Evolutionary conservation across 73 alveolate genomes (phyloP).

Genomic region (Uronychia binucleata): DNA sequence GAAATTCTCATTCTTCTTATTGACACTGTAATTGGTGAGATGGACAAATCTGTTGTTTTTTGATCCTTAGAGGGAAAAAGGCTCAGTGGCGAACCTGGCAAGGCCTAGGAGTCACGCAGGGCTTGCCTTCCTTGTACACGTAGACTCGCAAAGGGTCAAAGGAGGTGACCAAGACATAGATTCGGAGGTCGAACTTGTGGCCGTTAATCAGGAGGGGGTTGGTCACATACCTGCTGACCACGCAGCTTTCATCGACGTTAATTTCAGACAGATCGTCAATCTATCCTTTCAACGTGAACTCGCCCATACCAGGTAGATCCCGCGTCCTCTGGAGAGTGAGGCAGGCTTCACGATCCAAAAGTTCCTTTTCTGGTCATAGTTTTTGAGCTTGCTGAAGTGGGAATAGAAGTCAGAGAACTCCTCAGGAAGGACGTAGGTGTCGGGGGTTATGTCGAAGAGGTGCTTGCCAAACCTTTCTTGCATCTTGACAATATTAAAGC

Average conservation of each 20-base stretch:
- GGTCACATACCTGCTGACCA: slow-evolving; percentile 69
- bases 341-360: slow-evolving; percentile 85
- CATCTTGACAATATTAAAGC: slow-evolving; percentile 68
- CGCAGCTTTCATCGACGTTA: slow-evolving; percentile 75
- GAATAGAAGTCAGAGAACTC: slow-evolving; percentile 74
- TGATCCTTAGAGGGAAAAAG: slow-evolving; percentile 56
- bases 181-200: slow-evolving; percentile 80
- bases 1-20: slow-evolving; percentile 82
- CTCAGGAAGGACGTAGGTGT: slow-evolving; percentile 82
- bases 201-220: slow-evolving; percentile 80
- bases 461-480: slow-evolving; percentile 58
- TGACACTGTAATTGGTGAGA: slow-evolving; percentile 76
- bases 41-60: slow-evolving; percentile 70
- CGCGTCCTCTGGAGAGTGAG: slow-evolving; percentile 76
- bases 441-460: slow-evolving; percentile 75
- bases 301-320: slow-evolving; percentile 70
- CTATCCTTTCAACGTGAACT: background rate
- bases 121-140: slow-evolving; percentile 75
- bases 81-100: slow-evolving; percentile 76
- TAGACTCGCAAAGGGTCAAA: slow-evolving; percentile 79
- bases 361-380: slow-evolving; percentile 67
- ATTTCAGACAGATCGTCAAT: slow-evolving; percentile 63
- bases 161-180: slow-evolving; percentile 79
- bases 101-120: background rate
- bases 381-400: slow-evolving; percentile 62